Evolutionary conservation across 495 filamentous ascomycete species (phyloP), one percentile per base, ranked within the genome.

Genomic region (Stereocaulon alpinum): DNA sequence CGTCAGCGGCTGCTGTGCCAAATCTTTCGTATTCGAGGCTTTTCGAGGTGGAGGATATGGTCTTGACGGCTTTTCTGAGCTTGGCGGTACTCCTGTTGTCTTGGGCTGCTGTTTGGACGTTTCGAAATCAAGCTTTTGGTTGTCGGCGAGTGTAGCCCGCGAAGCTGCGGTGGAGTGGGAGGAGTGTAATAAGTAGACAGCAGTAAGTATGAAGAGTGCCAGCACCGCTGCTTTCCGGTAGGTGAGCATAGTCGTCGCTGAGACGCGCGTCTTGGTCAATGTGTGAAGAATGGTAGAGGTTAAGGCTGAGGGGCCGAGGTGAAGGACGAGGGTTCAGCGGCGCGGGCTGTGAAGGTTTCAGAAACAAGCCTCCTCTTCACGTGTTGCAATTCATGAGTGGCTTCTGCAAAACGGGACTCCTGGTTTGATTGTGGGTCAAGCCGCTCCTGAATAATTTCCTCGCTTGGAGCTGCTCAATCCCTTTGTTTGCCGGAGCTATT

Each of bases 181-280:
- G 52, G 81, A 82, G 50, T 82, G 81, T 49, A 91, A 77, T 66
- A 95, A 71, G 71, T 86, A 81, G 65, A 95, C 74, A 66, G 87
- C 75, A 34, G 80, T 79, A 62, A 96, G 66, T 60, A 94, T 63
- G 69, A 82, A 77, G 60, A 78, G 76, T 42, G 88, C 83, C 37
- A 84, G 76, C 61, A 92, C 68, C 40, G 92, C 72, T 64, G 85
- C 83, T 72, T 85, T 83, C 64, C 83, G 80, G 66, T 89, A 88
- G 56, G 86, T 86, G 64, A 89, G 72, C 80, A 83, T 83, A 32
- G 56, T 58, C 0, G 27, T 29, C 34, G 37, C 37, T 51, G 17
- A 51, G 37, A 44, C 40, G 15, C 15, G 37, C 12, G 45, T 18
- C 22, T 4, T 6, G 37, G 17, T 34, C 7, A 18, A 40, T 20